Evolutionary conservation across 768 basidiomycete genomes (phyloP), one percentile per base, ranked within the genome.

Genomic region (Pulveroboletus sp.): DNA sequence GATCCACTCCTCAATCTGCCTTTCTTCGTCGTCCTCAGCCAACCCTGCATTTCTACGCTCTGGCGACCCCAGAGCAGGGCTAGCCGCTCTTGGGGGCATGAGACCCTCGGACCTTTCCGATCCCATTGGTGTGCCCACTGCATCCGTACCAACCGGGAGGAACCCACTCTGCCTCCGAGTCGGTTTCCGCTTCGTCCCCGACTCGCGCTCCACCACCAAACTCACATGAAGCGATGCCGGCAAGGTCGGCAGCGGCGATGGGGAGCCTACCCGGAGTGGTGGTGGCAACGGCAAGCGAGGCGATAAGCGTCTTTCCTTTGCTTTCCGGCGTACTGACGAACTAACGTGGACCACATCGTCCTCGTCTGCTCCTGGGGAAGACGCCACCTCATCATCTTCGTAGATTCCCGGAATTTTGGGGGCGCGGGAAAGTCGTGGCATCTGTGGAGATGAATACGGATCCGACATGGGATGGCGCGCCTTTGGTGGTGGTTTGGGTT

Each of bases 11-110:
- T 65, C 64, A n/a, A 63, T 61, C 44, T 69, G 73, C 36, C 67
- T 72, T 54, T 83, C 83, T 47, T 79, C 82, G 33, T 83, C 80
- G 26, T 75, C 73, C 50, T 79, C 80, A 5, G 77, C 81, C 9
- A 79, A 60, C 0, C 75, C 81, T 11, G 81, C 80, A 49, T 76
- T 75, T 55, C 76, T 68, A 39, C 80, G 75, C 18, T 73, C 57
- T 28, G 83, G 82, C 2, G 81, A 84, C 6, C 82, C 85, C 56
- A 83, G 81, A 1, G 83, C 82, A 3, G 85, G 86, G 55, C 85
- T 87, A 1, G 80, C 73, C 24, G 82, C 77, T 49, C 84, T 76
- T 8, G 76, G 81, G 15, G 73, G 72, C 21, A 75, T 61, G 21
- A 74, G 57, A 14, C 70, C 61, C 12, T 73, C 73, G 0, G 18